Conservation (phyloP, 768 basidiomycete species). For the Phlebiopsis flavidoalba region DNA sequence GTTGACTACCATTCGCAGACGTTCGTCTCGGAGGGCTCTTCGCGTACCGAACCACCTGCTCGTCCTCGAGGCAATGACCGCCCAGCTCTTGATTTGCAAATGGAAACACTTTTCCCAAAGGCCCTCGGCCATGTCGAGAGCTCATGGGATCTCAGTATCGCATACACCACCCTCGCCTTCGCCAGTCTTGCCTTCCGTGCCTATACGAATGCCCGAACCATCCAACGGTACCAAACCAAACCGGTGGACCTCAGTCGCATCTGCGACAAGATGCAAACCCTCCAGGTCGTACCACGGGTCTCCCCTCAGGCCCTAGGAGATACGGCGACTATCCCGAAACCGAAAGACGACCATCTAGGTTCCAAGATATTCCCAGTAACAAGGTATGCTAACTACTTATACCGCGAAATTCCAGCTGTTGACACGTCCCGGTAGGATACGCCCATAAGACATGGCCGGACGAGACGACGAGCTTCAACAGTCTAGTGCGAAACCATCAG, state of each 20-base stretch:
- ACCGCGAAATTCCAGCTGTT: background rate
- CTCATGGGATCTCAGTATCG: background rate
- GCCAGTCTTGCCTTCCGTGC: background rate
- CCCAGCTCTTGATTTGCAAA: background rate
- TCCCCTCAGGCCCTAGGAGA: background rate
- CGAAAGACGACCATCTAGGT: background rate
- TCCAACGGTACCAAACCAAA: background rate
- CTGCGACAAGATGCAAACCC: background rate
- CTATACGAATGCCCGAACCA: background rate
- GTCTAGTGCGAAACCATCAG: background rate
- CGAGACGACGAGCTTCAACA: background rate
- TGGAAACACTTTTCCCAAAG: background rate
- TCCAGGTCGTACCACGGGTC: background rate
- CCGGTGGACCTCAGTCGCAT: background rate
- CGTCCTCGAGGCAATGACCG: background rate
- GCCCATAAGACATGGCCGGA: background rate
- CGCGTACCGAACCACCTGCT: background rate
- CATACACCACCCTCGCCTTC: background rate
- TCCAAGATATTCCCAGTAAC: background rate
- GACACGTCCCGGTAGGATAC: background rate
- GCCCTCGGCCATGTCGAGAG: background rate
- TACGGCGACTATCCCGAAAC: background rate
- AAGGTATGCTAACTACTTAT: background rate
- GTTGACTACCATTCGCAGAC: background rate
- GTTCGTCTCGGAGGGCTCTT: background rate